These are phyloP conservation scores for Groenewaldozyma salmanticensis DNA, from an alignment of 805 yeast genomes.

Conservation along the genomic window DNA sequence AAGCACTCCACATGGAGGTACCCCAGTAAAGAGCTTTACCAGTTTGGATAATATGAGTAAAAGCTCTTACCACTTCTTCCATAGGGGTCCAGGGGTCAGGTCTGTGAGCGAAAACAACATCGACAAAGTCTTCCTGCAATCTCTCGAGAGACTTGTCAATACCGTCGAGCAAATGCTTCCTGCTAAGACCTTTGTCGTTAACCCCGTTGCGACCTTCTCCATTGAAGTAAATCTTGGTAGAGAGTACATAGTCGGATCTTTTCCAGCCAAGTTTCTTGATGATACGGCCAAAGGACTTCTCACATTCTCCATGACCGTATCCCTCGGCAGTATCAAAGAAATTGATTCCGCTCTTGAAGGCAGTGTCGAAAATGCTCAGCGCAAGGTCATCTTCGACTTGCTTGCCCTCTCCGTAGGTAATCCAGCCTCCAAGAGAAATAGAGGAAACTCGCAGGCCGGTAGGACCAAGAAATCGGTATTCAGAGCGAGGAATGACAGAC, in stretches of 20 bases:
- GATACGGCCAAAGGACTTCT: conserved; percentile 21
- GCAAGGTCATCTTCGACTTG: conserved; percentile 17
- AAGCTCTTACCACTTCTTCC: conserved; percentile 25
- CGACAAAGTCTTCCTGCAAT: conserved; percentile 24
- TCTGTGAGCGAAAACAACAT: conserved; percentile 24
- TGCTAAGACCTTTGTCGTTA: conserved; percentile 21
- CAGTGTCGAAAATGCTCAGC: conserved; percentile 20
- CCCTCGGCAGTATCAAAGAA: conserved; percentile 25
- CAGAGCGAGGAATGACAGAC: conserved; percentile 12
- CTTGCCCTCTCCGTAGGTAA: conserved; percentile 19
- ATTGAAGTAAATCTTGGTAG: conserved; percentile 25
- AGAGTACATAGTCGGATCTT: conserved; percentile 22
- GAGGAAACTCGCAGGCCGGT: conserved; percentile 24
- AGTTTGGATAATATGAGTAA: conserved; percentile 21
- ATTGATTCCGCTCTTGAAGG: conserved; percentile 25
- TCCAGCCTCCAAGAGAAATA: conserved; percentile 24
- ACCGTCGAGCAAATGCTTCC: conserved; percentile 25
- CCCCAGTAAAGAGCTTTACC: conserved; percentile 27
- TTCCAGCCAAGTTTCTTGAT: conserved; percentile 22
- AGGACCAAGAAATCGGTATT: conserved; percentile 24
- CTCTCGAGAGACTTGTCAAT: conserved; percentile 20
- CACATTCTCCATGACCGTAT: conserved; percentile 22
- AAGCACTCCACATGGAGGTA: conserved; percentile 25
- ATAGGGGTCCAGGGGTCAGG: conserved; percentile 22
- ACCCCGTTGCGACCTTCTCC: conserved; percentile 17